phyloP scores from a whole-genome alignment of 495 filamentous ascomycete genomes.

The Tuber indicum region DNA sequence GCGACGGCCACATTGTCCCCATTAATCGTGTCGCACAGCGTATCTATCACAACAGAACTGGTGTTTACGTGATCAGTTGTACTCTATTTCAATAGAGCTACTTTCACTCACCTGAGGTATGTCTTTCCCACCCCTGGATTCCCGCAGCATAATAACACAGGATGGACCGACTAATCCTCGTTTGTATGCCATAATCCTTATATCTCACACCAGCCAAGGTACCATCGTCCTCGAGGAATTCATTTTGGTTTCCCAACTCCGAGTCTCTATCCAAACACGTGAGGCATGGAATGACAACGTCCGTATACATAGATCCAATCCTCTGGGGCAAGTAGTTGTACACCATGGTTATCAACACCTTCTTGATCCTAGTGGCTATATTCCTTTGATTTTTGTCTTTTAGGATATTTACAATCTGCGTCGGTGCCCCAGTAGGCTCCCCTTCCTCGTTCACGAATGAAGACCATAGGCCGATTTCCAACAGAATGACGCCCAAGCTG shows the following conservation, averaged over 20 bases:
- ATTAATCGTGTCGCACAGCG: too few relatives aligned
- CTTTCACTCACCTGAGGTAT: too few relatives aligned
- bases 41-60: too few relatives aligned
- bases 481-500: conserved; percentile 55
- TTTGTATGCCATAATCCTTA: too few relatives aligned
- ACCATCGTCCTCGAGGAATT: conserved; percentile 51
- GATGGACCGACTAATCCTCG: too few relatives aligned
- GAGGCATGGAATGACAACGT: conserved; percentile 51
- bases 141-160: too few relatives aligned
- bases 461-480: conserved; percentile 58
- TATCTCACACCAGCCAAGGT: conserved; percentile 49
- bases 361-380: conserved; percentile 43
- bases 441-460: conserved; percentile 44
- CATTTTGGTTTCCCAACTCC: conserved; percentile 47
- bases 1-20: too few relatives aligned
- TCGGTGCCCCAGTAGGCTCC: neutral
- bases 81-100: too few relatives aligned
- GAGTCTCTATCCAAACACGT: conserved; percentile 52
- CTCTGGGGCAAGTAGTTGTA: conserved; percentile 42
- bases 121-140: too few relatives aligned
- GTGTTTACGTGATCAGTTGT: too few relatives aligned
- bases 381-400: conserved; percentile 9
- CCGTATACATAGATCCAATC: conserved; percentile 51
- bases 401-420: conserved; percentile 12
- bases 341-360: conserved; percentile 45